Evolutionary conservation across 2,329 filamentous ascomycete species (phyloP).

Genomic region (Beauveria medogensis): DNA sequence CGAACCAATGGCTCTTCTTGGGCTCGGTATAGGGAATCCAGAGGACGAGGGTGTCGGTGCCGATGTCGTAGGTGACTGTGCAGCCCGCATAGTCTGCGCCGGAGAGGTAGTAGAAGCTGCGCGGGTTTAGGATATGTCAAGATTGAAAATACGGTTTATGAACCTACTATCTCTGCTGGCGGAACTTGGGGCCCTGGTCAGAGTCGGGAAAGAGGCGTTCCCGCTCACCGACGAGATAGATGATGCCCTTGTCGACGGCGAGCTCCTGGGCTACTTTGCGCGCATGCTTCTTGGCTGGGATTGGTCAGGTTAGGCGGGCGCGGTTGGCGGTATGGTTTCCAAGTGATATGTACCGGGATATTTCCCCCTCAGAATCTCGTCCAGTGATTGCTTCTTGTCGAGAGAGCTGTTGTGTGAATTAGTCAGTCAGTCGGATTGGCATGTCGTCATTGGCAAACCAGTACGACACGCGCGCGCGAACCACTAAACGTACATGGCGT

Average conservation of each 20-base stretch:
- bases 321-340: neutral
- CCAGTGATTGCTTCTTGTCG: constrained; percentile 27
- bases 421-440: neutral
- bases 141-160: neutral
- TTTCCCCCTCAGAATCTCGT: constrained; percentile 18
- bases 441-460: neutral
- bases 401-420: constrained; percentile 23
- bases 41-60: constrained; percentile 54
- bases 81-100: constrained; percentile 48
- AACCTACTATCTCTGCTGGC: constrained; percentile 51
- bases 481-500: constrained; percentile 39
- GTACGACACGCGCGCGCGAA: neutral
- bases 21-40: constrained; percentile 66
- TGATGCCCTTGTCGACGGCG: constrained; percentile 39
- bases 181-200: constrained; percentile 47
- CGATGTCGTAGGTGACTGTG: constrained; percentile 49
- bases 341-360: constrained; percentile 17
- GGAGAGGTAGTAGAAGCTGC: constrained; percentile 51
- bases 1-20: constrained; percentile 54
- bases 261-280: constrained; percentile 46
- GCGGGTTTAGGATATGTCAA: neutral
- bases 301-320: neutral
- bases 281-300: constrained; percentile 47
- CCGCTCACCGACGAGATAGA: constrained; percentile 47
- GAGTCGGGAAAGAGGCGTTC: constrained; percentile 49